Evolutionary conservation across 176 grass and related monocot species (phyloP).

Genomic region (Typha latifolia): DNA sequence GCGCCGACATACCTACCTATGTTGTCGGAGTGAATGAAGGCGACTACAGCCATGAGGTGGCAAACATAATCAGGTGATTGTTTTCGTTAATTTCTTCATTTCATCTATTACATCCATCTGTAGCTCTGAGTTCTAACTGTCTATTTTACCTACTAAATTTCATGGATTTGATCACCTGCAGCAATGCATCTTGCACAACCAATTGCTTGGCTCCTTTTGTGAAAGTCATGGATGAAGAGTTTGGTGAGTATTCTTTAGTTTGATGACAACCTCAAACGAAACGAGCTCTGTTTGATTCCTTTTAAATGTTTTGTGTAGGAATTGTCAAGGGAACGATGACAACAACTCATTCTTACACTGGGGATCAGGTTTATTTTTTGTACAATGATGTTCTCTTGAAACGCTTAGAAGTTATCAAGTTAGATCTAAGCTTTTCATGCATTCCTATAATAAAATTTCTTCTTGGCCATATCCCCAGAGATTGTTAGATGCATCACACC

Average conservation of each 20-base stretch:
- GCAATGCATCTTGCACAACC: conserved; percentile 97
- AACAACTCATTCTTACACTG: conserved; percentile 94
- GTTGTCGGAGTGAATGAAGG: conserved; percentile 94
- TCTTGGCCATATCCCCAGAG: conserved; percentile 24
- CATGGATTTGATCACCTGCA: conserved; percentile 19
- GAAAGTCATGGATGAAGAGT: conserved; percentile 84
- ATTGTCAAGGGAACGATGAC: conserved; percentile 99
- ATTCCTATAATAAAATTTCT: background rate
- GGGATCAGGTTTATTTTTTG: conserved; percentile 66
- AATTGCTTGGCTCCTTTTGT: conserved; percentile 98
- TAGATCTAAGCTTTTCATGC: background rate
- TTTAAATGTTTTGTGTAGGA: conserved; percentile 20
- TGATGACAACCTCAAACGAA: background rate
- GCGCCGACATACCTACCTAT: conserved; percentile 92
- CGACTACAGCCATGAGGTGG: conserved; percentile 62
- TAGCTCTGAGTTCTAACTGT: background rate
- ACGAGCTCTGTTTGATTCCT: background rate
- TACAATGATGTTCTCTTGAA: background rate
- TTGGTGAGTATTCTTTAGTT: conserved; percentile 41
- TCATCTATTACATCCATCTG: background rate
- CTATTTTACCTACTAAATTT: background rate
- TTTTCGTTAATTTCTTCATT: background rate
- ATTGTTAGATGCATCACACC: conserved; percentile 86
- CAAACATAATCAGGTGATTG: conserved; percentile 73
- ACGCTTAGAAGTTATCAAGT: background rate